Evolutionary conservation across 148 eudicot species (phyloP).

Genomic region (Silene uniflora): DNA sequence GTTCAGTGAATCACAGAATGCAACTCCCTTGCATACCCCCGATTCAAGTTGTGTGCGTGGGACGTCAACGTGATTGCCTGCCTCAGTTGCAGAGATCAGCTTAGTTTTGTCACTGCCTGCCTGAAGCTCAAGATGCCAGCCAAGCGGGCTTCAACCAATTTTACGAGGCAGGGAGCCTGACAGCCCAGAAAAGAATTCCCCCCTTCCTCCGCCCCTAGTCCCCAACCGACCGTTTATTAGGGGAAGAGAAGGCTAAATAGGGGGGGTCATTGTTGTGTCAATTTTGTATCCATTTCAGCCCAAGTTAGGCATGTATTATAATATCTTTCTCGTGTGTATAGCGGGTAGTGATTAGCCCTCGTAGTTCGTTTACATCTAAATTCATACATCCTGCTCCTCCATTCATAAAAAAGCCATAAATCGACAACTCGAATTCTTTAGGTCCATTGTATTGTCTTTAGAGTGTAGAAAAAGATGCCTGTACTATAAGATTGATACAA

Average conservation of each 20-base stretch:
- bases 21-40: constrained; percentile 34
- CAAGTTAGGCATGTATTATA: constrained; percentile 25
- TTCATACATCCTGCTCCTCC: background rate
- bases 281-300: constrained; percentile 21
- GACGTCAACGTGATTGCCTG: constrained; percentile 31
- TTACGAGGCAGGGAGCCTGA: background rate
- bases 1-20: constrained; percentile 31
- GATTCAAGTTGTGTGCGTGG: constrained; percentile 51
- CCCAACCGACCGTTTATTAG: background rate
- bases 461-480: background rate
- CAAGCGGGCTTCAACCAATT: background rate
- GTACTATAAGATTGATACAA: background rate
- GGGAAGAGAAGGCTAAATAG: constrained; percentile 2
- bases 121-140: background rate
- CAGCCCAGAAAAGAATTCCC: background rate
- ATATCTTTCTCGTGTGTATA: constrained; percentile 1
- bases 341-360: background rate
- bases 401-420: background rate
- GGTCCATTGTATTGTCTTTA: background rate
- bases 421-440: background rate
- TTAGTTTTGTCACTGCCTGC: background rate
- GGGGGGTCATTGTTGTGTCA: constrained; percentile 8
- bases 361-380: background rate
- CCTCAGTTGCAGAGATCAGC: background rate
- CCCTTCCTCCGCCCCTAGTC: background rate